phyloP scores from a whole-genome alignment of 2,329 filamentous ascomycete species.

The Aspergillus persii region DNA sequence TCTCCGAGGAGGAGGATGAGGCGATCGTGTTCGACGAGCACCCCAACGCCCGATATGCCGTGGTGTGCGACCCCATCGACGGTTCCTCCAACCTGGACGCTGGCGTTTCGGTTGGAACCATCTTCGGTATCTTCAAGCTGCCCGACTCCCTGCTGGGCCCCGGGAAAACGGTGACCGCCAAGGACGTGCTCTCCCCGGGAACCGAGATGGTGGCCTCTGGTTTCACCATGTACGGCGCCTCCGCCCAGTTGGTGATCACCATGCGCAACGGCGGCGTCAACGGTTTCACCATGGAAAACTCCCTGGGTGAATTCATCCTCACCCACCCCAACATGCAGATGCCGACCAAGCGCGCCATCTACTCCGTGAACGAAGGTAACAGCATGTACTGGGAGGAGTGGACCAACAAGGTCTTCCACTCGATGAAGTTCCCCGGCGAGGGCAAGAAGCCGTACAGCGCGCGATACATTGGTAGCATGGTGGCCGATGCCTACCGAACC shows the following conservation, averaged over 20 bases:
- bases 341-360: slow-evolving; percentile 77
- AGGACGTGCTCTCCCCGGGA: slow-evolving; percentile 85
- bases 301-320: slow-evolving; percentile 96
- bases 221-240: slow-evolving; percentile 99
- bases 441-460: slow-evolving; percentile 85
- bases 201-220: slow-evolving; percentile 89
- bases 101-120: slow-evolving; percentile 95
- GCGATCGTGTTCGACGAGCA: slow-evolving; percentile 79
- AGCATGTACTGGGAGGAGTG: slow-evolving; percentile 91
- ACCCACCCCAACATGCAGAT: slow-evolving; percentile 94
- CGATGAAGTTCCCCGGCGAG: slow-evolving; percentile 73
- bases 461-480: slow-evolving; percentile 97
- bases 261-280: slow-evolving; percentile 92
- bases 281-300: slow-evolving; percentile 96
- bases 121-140: slow-evolving; percentile 92
- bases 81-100: slow-evolving; percentile 97
- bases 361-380: slow-evolving; percentile 99
- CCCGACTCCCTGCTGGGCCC: slow-evolving; percentile 58
- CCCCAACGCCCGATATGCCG: slow-evolving; percentile 78
- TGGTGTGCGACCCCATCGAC: slow-evolving; percentile 97
- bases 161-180: slow-evolving; percentile 55
- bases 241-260: slow-evolving; percentile 91
- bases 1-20: slow-evolving; percentile 98
- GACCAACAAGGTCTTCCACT: slow-evolving; percentile 84
- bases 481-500: slow-evolving; percentile 95